Conservation (phyloP, 805 yeast genomes). For the Candida hispaniensis region DNA sequence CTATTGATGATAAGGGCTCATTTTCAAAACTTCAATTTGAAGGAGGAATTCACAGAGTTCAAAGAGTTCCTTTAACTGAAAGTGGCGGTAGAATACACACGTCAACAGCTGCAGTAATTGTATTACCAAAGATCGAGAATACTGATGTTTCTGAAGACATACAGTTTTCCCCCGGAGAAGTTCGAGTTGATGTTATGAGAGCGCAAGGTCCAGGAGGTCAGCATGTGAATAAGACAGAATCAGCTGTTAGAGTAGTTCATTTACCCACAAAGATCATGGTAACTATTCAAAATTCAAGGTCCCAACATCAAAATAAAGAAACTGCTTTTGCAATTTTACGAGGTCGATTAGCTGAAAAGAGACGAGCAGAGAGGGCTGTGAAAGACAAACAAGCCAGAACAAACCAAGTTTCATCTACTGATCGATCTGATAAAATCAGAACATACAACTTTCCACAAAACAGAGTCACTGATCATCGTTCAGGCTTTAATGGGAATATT, state of each 20-base stretch:
- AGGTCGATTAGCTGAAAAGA: conserved; percentile 75
- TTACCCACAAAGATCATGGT: conserved; percentile 84
- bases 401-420: conserved; percentile 80
- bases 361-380: conserved; percentile 51
- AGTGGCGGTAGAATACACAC: conserved; percentile 91
- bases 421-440: conserved; percentile 83
- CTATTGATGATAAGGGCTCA: conserved; percentile 65
- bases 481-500: conserved; percentile 69
- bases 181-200: conserved; percentile 92
- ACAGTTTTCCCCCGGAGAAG: conserved; percentile 73
- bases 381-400: conserved; percentile 58
- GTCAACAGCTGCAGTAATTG: conserved; percentile 90
- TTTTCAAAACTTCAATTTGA: conserved; percentile 67
- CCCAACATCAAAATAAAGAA: conserved; percentile 90
- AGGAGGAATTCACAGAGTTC: conserved; percentile 95
- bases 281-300: conserved; percentile 86
- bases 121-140: conserved; percentile 61
- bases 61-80: conserved; percentile 87
- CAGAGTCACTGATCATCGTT: conserved; percentile 87
- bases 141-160: conserved; percentile 45
- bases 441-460: conserved; percentile 92
- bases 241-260: conserved; percentile 90
- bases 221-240: conserved; percentile 94
- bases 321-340: conserved; percentile 77
- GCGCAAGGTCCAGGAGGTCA: conserved; percentile 98